Evolutionary conservation across 139 green algal species (phyloP).

Genomic region (Chlamydomonas schloesseri): DNA sequence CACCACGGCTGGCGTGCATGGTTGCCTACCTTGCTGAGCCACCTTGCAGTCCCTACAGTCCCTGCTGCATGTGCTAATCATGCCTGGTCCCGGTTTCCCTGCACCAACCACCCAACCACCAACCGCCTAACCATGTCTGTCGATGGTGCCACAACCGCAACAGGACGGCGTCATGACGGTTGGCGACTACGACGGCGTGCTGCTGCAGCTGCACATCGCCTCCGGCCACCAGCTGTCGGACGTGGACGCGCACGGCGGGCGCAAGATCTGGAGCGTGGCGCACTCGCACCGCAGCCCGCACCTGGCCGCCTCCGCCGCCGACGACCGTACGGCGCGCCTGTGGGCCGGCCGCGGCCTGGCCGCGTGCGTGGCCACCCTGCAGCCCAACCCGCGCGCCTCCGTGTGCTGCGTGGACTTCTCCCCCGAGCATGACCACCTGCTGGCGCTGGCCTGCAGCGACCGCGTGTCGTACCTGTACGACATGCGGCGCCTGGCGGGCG

Average conservation of each 20-base stretch:
- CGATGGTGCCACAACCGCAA: not conserved
- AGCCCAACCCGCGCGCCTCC: constrained; percentile 67
- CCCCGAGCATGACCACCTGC: constrained; percentile 64
- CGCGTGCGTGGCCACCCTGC: constrained; percentile 57
- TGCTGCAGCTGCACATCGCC: constrained; percentile 75
- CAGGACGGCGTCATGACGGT: constrained; percentile 74
- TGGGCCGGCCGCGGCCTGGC: constrained; percentile 67
- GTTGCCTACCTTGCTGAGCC: too few species aligned
- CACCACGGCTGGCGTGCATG: too few species aligned
- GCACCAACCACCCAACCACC: too few species aligned
- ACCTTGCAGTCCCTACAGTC: too few species aligned
- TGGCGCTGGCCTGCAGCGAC: constrained; percentile 88
- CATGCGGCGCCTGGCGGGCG: constrained; percentile 56
- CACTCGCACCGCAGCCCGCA: constrained; percentile 71
- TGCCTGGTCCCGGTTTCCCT: too few species aligned
- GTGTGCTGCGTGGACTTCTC: constrained; percentile 90
- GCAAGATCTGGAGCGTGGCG: constrained; percentile 89
- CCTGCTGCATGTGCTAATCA: too few species aligned
- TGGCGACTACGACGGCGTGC: constrained; percentile 84
- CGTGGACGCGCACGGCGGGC: constrained; percentile 78
- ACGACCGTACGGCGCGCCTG: constrained; percentile 90
- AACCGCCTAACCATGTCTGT: too few species aligned
- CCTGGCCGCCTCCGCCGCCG: constrained; percentile 78
- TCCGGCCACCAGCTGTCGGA: constrained; percentile 70
- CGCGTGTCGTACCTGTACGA: constrained; percentile 84